Conservation (phyloP, 2,329 filamentous ascomycete species). For the Pezicula rhizophila region DNA sequence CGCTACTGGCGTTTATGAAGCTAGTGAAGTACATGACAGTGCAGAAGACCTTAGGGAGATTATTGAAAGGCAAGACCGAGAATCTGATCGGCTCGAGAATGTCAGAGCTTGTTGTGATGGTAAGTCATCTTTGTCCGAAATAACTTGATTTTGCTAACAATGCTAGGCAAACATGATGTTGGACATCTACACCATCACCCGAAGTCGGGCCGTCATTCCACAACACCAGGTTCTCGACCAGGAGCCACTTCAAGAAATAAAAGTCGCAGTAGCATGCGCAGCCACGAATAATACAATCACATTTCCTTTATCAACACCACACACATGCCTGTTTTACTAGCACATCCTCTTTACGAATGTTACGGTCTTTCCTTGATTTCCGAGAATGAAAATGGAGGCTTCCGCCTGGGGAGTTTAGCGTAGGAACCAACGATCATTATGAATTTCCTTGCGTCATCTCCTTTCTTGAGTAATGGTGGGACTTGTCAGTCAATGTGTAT, state of each 20-base stretch:
- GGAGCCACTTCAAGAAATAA: neutral
- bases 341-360: neutral
- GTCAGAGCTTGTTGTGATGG: slow-evolving; percentile 96
- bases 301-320: neutral
- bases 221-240: neutral
- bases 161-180: slow-evolving; percentile 67
- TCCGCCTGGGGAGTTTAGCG: neutral
- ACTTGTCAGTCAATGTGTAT: no score
- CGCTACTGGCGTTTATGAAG: slow-evolving; percentile 42
- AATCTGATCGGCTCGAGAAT: slow-evolving; percentile 81
- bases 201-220: slow-evolving; percentile 38
- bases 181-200: slow-evolving; percentile 46
- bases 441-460: neutral
- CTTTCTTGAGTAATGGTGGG: no score
- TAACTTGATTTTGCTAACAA: slow-evolving; percentile 13
- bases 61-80: slow-evolving; percentile 71
- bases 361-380: neutral
- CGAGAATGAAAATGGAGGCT: neutral
- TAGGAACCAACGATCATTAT: slow-evolving; percentile 1
- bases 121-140: slow-evolving; percentile 41
- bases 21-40: slow-evolving; percentile 62
- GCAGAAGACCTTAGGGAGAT: slow-evolving; percentile 77
- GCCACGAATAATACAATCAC: neutral
- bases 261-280: neutral
- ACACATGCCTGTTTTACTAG: neutral